These are phyloP conservation scores for Torrubiella hemipterigena DNA, from an alignment of 2,329 filamentous ascomycete genomes.

Conservation along the genomic window DNA sequence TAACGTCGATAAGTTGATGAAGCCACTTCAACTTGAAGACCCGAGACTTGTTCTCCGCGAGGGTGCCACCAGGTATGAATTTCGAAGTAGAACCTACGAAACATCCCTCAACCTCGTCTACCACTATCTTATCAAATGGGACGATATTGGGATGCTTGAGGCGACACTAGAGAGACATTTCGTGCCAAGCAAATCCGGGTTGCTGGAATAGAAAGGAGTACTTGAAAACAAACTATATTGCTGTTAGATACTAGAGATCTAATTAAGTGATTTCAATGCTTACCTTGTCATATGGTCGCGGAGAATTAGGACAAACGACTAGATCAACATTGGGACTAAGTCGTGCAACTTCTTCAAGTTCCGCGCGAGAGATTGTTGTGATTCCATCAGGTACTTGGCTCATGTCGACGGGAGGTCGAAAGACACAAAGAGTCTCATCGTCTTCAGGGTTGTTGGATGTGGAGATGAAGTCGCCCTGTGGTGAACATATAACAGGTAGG, in stretches of 20 bases:
- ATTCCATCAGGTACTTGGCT: conserved; percentile 10
- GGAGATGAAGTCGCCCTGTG: conserved; percentile 10
- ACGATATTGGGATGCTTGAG: conserved; percentile 24
- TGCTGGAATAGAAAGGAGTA: conserved; percentile 17
- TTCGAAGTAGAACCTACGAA: conserved; percentile 24
- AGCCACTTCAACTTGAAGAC: conserved; percentile 23
- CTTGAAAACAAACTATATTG: conserved; percentile 18
- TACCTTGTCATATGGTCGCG: conserved; percentile 7
- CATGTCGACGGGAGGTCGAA: conserved; percentile 12
- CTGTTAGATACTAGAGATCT: conserved; percentile 1
- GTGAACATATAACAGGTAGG: conserved; percentile 10
- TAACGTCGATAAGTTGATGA: conserved; percentile 19
- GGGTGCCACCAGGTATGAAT: conserved; percentile 21
- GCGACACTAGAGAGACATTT: conserved; percentile 21
- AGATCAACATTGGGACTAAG: conserved; percentile 15
- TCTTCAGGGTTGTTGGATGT: conserved; percentile 13
- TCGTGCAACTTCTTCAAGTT: conserved; percentile 17
- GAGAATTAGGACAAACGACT: conserved; percentile 9
- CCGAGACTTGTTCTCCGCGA: conserved; percentile 15
- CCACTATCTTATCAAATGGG: conserved; percentile 19
- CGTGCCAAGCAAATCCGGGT: conserved; percentile 16
- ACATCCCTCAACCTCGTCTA: conserved; percentile 18
- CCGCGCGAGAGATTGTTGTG: conserved; percentile 9
- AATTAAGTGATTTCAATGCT: neutral
- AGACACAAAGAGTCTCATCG: conserved; percentile 14